Base-by-base conservation (phyloP, 192 early-diverging fungal genomes). In the Rhizoclosmatium globosum region DNA sequence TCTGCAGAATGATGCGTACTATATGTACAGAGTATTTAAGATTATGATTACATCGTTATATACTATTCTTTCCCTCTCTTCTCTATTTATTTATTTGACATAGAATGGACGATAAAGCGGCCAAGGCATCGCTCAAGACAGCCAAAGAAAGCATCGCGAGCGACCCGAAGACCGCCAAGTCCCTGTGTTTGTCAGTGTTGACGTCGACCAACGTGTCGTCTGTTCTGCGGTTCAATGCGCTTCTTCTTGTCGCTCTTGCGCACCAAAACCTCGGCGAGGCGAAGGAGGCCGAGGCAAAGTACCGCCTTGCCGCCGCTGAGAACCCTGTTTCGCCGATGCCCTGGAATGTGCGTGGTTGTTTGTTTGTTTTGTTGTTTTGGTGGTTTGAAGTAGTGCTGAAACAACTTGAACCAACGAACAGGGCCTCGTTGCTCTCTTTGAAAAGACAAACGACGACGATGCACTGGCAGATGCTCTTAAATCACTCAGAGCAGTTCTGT, bases 171-270 rank as follows among this genome's bases (percentile, higher is more conserved):
- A 23, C 39, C 31, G 45, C 7, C 11, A 43, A 23, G 9, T 13
- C 42, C 15, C 15, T 21, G 67, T 68, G n/a, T 68, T 47, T 68
- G 67, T 44, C 39, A 38, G n/a, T 11, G 67, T 44, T 23, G 67
- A 15, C 42, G 67, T 39, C 17, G 64, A 38, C 42, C 21, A 43
- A 23, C 39, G 19, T 7, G 59, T 7, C 59, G 17, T 7, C 50
- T 17, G 50, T 7, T 7, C 57, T 76, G 46, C 74, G 74, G 47
- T 88, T 87, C 79, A 83, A 85, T 67, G 87, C 85, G 6, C 82
- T 79, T 13, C 82, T 88, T 4, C 82, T 86, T 53, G 57, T 83
- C 11, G 87, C 79, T 7, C 64, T 86, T 6, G 74, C 83, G 4
- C 53, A 68, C 17, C 53, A 74, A 56, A 80, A 86, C 58, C 61